Base-by-base conservation (phyloP, 2,329 filamentous ascomycete species). In the Pyricularia sp. region DNA sequence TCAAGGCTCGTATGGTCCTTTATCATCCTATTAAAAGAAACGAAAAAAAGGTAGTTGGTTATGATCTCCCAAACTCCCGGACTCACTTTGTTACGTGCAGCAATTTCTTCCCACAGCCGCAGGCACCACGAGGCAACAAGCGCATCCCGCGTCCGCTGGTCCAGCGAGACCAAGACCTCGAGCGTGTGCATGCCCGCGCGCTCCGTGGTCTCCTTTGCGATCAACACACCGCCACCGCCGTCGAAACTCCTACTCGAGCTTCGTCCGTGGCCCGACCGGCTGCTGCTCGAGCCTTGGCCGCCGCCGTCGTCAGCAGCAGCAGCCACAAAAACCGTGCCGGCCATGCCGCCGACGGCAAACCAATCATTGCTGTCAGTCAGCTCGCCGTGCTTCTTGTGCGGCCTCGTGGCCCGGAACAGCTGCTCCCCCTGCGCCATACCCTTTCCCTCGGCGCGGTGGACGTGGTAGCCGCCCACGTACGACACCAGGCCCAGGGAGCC, bases 181-280 rank as follows among this genome's bases (percentile, higher is more conserved):
- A 64, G 62, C 30, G 49, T 55, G 53, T 64, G 30, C 62, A 60
- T 57, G 19, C 62, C 62, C 8, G 13, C 19, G 30, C 30, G 49
- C 26, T 35, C 53, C 19, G 31, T 26, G 53, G 60, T 49, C 55
- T 64, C 62, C 16, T 13, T 19, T 6, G 62, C 62, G 31, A 64
- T 22, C 30, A 64, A 55, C 28, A 30, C 24, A 22, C 31, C 31
- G 30, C 30, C 30, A 9, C 30, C 30, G 31, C 53, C 62, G 33
- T 35, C 33, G 12, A 16, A 35, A 2, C n/a, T 26, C 19, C 7
- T 49, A 19, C 16, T n/a, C 13, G 7, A 19, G 8, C 40, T 49
- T 7, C 16, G 40, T 13, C 40, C 6, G 40, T 9, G 40, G 19
- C 31, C n/a, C 22, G 35, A 26, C 30, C 62, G 22, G 30, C 55